Conservation (phyloP, 2,329 filamentous ascomycete genomes). For the Orbilia brochopaga region DNA sequence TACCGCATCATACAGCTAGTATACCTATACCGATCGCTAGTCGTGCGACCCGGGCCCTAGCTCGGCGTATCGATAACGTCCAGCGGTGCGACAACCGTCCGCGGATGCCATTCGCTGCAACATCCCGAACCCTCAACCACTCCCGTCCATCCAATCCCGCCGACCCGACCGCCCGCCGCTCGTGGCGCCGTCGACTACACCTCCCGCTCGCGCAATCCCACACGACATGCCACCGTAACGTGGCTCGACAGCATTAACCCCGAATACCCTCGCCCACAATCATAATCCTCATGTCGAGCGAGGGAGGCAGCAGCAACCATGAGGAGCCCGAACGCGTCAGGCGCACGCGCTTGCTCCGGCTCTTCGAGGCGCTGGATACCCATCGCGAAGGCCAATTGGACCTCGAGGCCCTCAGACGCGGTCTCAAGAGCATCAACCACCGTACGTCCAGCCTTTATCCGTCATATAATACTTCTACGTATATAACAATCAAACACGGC, state of each 20-base stretch:
- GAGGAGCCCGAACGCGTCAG: slow-evolving; percentile 58
- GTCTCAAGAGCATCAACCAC: slow-evolving; percentile 86
- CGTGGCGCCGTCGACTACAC: no score
- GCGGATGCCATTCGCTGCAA: no score
- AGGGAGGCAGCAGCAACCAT: slow-evolving; percentile 10
- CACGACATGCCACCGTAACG: slow-evolving; percentile 39
- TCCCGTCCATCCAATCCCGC: no score
- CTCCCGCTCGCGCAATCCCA: slow-evolving; percentile 7
- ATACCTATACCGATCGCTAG: no score
- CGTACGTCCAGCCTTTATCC: slow-evolving; percentile 63
- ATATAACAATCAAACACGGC: background rate
- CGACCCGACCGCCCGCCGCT: no score
- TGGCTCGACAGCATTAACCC: no score
- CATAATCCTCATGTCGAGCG: slow-evolving; percentile 31
- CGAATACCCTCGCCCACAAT: background rate
- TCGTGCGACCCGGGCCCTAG: no score
- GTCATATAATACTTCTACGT: slow-evolving; percentile 4
- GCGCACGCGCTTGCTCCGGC: slow-evolving; percentile 78
- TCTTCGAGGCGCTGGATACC: slow-evolving; percentile 84
- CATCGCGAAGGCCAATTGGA: slow-evolving; percentile 79
- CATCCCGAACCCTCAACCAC: no score
- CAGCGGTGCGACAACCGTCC: no score
- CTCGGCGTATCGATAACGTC: no score
- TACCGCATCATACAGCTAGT: no score
- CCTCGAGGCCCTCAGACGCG: slow-evolving; percentile 80